Conservation (phyloP, 2,329 filamentous ascomycete genomes). For the Paecilomyces fulvus region DNA sequence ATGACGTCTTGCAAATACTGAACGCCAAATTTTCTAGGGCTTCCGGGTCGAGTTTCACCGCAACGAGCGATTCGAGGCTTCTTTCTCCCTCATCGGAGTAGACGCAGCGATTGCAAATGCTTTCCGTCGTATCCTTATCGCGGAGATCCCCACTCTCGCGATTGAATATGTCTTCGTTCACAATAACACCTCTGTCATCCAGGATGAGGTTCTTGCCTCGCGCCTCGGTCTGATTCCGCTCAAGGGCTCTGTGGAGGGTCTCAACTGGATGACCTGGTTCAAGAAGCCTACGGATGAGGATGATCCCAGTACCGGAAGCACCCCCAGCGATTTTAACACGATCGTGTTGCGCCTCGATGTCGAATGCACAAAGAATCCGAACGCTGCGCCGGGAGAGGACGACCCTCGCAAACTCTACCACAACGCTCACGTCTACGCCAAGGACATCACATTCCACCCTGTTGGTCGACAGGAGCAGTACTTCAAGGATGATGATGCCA, state of each 20-base stretch:
- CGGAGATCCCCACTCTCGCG: slow-evolving; percentile 88
- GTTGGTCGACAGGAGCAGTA: slow-evolving; percentile 62
- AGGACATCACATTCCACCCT: slow-evolving; percentile 67
- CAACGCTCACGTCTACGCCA: slow-evolving; percentile 75
- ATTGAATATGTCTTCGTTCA: slow-evolving; percentile 89
- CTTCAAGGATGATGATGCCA: slow-evolving; percentile 59
- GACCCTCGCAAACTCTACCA: slow-evolving; percentile 80
- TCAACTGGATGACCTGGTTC: slow-evolving; percentile 77
- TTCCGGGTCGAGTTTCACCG: slow-evolving; percentile 76
- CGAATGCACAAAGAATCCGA: slow-evolving; percentile 69
- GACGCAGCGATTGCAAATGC: slow-evolving; percentile 94
- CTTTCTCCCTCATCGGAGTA: slow-evolving; percentile 85
- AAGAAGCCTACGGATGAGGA: slow-evolving; percentile 58
- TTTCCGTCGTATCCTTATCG: slow-evolving; percentile 89
- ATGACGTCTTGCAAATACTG: background rate
- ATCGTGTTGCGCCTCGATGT: slow-evolving; percentile 68
- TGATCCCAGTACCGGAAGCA: slow-evolving; percentile 44
- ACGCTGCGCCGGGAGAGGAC: slow-evolving; percentile 62
- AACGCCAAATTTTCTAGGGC: slow-evolving; percentile 30
- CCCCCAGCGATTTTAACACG: slow-evolving; percentile 72
- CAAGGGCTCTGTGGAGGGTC: slow-evolving; percentile 65
- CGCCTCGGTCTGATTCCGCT: slow-evolving; percentile 86
- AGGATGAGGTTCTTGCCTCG: slow-evolving; percentile 91
- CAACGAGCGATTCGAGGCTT: slow-evolving; percentile 66
- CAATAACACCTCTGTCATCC: slow-evolving; percentile 96